Evolutionary conservation across 2,329 filamentous ascomycete species (phyloP).

Genomic region (Penicillium sp.): DNA sequence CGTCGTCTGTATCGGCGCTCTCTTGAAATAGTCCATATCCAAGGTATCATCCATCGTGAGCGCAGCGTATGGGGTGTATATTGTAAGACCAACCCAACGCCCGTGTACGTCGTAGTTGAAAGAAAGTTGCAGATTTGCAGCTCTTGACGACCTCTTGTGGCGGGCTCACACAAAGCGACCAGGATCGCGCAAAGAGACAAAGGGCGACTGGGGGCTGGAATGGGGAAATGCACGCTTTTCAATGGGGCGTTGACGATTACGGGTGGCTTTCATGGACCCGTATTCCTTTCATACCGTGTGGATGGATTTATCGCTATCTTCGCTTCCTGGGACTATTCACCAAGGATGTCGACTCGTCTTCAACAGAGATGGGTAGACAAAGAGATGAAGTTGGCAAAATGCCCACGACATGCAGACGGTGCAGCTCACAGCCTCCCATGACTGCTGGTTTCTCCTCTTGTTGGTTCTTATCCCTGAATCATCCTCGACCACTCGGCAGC

Average conservation of each 20-base stretch:
- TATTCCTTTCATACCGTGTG: not conserved
- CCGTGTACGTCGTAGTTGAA: not conserved
- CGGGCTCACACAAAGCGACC: not conserved
- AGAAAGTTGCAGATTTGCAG: not conserved
- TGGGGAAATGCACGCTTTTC: not conserved
- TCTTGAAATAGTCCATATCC: not conserved
- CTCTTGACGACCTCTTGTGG: not conserved
- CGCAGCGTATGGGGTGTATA: not conserved
- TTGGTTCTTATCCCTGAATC: not conserved
- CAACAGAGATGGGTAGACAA: not conserved
- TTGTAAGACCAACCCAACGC: not conserved
- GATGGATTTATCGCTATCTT: not conserved
- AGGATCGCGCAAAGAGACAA: not conserved
- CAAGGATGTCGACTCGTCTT: not conserved
- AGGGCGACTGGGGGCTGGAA: not conserved
- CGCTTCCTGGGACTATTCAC: not conserved
- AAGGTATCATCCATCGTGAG: not conserved
- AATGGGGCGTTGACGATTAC: not conserved
- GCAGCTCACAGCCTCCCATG: not conserved
- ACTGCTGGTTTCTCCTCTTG: not conserved
- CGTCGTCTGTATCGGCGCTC: not conserved
- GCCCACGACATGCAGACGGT: not conserved
- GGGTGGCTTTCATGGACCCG: not conserved
- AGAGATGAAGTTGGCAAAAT: not conserved
- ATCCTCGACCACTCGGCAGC: not conserved